Evolutionary conservation across 2,329 filamentous ascomycete species (phyloP), one percentile per base, ranked within the genome.

Genomic region (Aspergillus glaucus): DNA sequence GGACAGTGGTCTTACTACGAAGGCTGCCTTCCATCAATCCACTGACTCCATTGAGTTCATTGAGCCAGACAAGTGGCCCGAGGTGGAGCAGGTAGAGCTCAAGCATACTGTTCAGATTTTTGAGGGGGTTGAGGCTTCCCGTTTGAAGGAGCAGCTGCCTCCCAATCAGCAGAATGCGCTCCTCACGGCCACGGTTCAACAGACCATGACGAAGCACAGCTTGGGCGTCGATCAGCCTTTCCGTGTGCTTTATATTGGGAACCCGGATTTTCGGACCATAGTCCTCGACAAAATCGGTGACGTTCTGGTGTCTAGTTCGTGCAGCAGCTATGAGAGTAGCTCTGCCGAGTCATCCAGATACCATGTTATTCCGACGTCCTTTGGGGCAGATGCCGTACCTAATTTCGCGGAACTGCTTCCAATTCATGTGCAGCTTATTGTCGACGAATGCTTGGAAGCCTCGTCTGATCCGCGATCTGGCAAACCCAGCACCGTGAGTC

Each of bases 391-490:
- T 19, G 63, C 69, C 24, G 61, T 70, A 30, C 69, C 73, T 6
- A 74, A 73, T 37, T 73, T 72, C 58, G 73, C 74, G 12, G 73
- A 76, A 44, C 68, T 77, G 22, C 69, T 77, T 22, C 72, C 71
- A 26, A 73, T 70, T 43, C 68, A 70, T 60, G 66, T 74, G 14
- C 72, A 75, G 52, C 65, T 77, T 12, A 66, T 74, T 45, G 73
- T 77, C 34, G 73, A 77, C 43, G 72, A 75, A 50, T 76, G 73
- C 49, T 54, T 66, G 37, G 59, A 60, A 19, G 69, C 71, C 17
- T 54, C 56, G 1, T 60, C 59, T 14, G 60, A 60, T n/a, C 41
- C 52, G 22, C 55, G 54, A 14, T 50, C 54, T 6, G 53, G 57
- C 43, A 58, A 56, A 12, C 57, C 65, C 43, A 60, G 58, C 43